Percentiles rank a stretch among this genome's conserved stretches.
Evolutionary conservation across 2,329 filamentous ascomycete species (phyloP).

Genomic region (Curvularia hawaiiensis): DNA sequence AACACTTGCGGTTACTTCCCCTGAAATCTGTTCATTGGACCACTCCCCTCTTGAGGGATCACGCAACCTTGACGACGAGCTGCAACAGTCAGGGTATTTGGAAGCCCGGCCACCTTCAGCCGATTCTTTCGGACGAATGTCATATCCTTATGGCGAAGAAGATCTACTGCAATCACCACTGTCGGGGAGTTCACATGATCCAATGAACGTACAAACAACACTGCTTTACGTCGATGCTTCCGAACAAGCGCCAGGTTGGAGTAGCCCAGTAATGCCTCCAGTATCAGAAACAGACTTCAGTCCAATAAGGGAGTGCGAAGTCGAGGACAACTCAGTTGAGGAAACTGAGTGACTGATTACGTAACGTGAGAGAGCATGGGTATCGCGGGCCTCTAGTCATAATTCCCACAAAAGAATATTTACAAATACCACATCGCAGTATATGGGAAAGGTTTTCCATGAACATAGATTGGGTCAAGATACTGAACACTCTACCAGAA

Average conservation of each 20-base stretch:
- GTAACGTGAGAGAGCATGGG: no score
- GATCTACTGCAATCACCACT: neutral
- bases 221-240: no score
- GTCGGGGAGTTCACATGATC: neutral
- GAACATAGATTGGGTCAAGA: no score
- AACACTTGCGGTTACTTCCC: slow-evolving; percentile 31
- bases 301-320: no score
- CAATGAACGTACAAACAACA: neutral
- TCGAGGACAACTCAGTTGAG: no score
- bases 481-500: no score
- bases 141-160: neutral
- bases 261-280: no score
- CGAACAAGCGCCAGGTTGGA: neutral
- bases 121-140: neutral
- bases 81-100: neutral
- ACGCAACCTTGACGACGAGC: neutral
- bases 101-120: neutral
- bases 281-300: neutral
- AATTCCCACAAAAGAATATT: no score
- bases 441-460: no score
- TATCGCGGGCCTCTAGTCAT: no score
- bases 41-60: neutral
- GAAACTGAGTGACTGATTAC: no score
- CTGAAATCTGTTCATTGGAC: neutral
- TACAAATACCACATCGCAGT: no score